These are phyloP conservation scores for Tolypocladium paradoxum DNA, from an alignment of 2,329 filamentous ascomycete genomes.

Conservation along the genomic window DNA sequence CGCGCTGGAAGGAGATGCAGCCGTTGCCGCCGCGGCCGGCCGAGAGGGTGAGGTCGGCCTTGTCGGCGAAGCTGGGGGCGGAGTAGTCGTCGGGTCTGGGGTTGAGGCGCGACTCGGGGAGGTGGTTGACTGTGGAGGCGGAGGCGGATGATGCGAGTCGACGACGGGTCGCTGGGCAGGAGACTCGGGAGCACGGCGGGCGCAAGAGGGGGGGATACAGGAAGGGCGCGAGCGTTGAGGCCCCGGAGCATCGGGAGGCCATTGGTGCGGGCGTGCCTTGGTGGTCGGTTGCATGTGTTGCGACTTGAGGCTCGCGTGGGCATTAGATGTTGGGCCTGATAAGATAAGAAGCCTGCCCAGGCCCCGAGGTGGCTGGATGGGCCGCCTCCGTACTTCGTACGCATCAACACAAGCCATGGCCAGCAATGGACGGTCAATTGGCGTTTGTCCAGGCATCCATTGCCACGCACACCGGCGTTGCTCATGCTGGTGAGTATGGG, in stretches of 20 bases:
- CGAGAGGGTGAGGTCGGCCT: conserved; percentile 65
- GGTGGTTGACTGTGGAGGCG: conserved; percentile 23
- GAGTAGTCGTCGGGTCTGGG: conserved; percentile 78
- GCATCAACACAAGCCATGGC: no score
- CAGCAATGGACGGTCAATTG: no score
- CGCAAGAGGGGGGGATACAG: conserved; percentile 38
- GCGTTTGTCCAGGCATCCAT: no score
- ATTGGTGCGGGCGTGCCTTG: conserved; percentile 6
- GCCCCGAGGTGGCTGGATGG: no score
- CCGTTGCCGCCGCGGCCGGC: conserved; percentile 80
- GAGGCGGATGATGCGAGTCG: conserved; percentile 14
- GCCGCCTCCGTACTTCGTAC: no score
- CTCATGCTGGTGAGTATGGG: neutral
- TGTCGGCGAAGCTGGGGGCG: conserved; percentile 74
- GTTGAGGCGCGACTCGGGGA: conserved; percentile 54
- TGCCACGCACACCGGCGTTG: no score
- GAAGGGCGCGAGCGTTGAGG: conserved; percentile 25
- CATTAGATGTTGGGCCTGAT: neutral
- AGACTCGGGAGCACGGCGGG: conserved; percentile 11
- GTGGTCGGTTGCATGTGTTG: no score
- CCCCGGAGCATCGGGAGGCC: conserved; percentile 15
- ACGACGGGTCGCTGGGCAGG: conserved; percentile 11
- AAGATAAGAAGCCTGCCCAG: neutral
- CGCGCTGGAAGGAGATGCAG: conserved; percentile 87
- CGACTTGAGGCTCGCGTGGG: no score